A percentile compares a stretch with the other conserved stretches of the same genome.
Evolutionary conservation across 1,284 basidiomycete genomes (phyloP).

Genomic region (Moesziomyces sp.): DNA sequence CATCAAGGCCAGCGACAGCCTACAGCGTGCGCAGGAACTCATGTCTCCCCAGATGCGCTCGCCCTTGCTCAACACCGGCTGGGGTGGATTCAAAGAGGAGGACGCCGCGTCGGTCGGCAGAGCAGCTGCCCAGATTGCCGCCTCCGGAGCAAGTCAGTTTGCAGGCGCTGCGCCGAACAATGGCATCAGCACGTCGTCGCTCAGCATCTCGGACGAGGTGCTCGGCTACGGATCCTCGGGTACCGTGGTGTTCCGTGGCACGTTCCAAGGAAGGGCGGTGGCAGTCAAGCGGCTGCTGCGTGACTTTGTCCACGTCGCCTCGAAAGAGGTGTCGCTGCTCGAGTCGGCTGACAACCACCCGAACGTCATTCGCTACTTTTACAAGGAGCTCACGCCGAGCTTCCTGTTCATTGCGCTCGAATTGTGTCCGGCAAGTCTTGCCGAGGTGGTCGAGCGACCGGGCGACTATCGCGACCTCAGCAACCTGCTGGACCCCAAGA

Average conservation of each 20-base stretch:
- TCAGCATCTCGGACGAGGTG: slow-evolving; percentile 63
- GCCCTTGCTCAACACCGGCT: slow-evolving; percentile 40
- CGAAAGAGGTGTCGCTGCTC: slow-evolving; percentile 90
- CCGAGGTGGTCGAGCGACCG: slow-evolving; percentile 82
- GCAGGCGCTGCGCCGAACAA: slow-evolving; percentile 23
- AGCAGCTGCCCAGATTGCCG: slow-evolving; percentile 46
- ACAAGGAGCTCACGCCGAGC: slow-evolving; percentile 80
- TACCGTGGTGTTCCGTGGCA: slow-evolving; percentile 92
- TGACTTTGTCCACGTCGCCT: slow-evolving; percentile 93
- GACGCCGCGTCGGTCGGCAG: slow-evolving; percentile 37
- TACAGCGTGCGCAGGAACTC: slow-evolving; percentile 45
- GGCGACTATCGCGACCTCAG: slow-evolving; percentile 55
- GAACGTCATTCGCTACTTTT: slow-evolving; percentile 96
- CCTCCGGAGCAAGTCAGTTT: slow-evolving; percentile 23
- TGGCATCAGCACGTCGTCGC: slow-evolving; percentile 44
- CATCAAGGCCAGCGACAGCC: slow-evolving; percentile 35
- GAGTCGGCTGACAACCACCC: slow-evolving; percentile 94
- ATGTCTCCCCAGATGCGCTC: slow-evolving; percentile 42
- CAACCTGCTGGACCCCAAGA: slow-evolving; percentile 76
- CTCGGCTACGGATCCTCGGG: slow-evolving; percentile 90
- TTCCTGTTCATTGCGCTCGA: slow-evolving; percentile 98
- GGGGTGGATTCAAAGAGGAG: slow-evolving; percentile 35
- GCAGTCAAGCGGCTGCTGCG: slow-evolving; percentile 95
- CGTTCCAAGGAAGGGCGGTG: slow-evolving; percentile 92
- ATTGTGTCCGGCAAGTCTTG: slow-evolving; percentile 91